Evolutionary conservation across 2,329 filamentous ascomycete species (phyloP).

Genomic region (Colletotrichum liriopes): DNA sequence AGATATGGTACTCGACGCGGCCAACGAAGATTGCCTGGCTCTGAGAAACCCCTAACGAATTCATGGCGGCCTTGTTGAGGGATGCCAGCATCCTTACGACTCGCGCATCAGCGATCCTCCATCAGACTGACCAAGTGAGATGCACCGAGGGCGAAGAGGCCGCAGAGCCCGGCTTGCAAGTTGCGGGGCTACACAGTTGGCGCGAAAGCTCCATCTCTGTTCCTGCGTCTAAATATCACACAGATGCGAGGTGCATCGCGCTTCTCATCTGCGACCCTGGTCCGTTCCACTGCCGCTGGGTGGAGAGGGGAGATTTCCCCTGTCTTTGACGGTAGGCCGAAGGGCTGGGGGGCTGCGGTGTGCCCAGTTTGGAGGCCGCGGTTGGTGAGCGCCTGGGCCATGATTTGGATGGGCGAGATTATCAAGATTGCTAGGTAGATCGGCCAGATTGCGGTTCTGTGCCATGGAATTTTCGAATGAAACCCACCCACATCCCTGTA

Average conservation of each 20-base stretch:
- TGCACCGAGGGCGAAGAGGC: not conserved
- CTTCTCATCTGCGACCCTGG: not conserved
- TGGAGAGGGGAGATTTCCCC: not conserved
- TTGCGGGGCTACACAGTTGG: not conserved
- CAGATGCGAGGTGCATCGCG: not conserved
- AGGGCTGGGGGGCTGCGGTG: not conserved
- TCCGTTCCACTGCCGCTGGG: not conserved
- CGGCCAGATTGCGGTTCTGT: constrained; percentile 1
- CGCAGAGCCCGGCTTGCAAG: not conserved
- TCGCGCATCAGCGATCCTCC: too few relatives aligned
- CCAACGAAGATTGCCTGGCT: too few relatives aligned
- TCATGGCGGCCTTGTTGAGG: too few relatives aligned
- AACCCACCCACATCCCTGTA: not conserved
- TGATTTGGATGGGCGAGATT: not conserved
- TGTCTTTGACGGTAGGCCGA: not conserved
- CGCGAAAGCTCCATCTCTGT: not conserved
- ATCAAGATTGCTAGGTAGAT: not conserved
- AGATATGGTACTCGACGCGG: too few relatives aligned
- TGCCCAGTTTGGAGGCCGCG: not conserved
- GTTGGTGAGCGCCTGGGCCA: not conserved
- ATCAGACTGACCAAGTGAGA: too few relatives aligned
- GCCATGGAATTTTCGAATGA: not conserved
- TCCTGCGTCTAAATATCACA: too few relatives aligned
- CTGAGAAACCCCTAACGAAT: too few relatives aligned
- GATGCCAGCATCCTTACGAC: too few relatives aligned